Evolutionary conservation across 1,139 yeast genomes (phyloP).

Genomic region (Yamadazyma atlantica): DNA sequence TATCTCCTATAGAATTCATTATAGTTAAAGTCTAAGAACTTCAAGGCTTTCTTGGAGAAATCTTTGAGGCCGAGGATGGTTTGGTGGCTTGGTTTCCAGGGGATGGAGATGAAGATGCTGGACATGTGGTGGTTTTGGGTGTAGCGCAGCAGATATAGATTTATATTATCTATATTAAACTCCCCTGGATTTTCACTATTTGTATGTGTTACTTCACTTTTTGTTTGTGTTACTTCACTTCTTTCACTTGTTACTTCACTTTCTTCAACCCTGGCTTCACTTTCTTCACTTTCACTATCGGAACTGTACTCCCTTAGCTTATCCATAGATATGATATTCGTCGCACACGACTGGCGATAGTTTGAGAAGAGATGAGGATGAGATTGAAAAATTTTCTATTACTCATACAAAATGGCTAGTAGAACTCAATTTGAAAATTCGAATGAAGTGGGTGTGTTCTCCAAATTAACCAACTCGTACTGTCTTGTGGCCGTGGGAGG

Average conservation of each 20-base stretch:
- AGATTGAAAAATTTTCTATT: background rate
- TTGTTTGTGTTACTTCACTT: no score
- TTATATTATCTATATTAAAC: constrained; percentile 3
- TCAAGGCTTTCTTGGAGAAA: constrained; percentile 5
- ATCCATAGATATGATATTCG: constrained; percentile 14
- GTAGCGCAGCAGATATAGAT: constrained; percentile 14
- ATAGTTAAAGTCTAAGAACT: constrained; percentile 7
- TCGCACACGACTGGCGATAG: background rate
- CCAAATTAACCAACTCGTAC: constrained; percentile 95
- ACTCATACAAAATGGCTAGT: constrained; percentile 35
- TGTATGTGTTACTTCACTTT: no score
- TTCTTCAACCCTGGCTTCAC: constrained; percentile 3
- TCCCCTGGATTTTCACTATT: background rate
- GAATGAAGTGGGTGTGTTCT: constrained; percentile 96
- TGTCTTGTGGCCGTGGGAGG: constrained; percentile 97
- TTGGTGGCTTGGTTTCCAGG: constrained; percentile 13
- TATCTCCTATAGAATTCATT: constrained; percentile 7
- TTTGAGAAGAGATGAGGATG: background rate
- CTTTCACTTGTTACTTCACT: background rate
- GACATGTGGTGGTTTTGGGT: constrained; percentile 11
- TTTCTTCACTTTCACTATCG: constrained; percentile 7
- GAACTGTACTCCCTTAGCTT: constrained; percentile 10
- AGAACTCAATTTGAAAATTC: constrained; percentile 88
- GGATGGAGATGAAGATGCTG: constrained; percentile 9
- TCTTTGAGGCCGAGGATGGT: constrained; percentile 5